These are phyloP conservation scores for Cyclotella baltica DNA, from an alignment of 108 stramenopile species.

Conservation along the genomic window DNA sequence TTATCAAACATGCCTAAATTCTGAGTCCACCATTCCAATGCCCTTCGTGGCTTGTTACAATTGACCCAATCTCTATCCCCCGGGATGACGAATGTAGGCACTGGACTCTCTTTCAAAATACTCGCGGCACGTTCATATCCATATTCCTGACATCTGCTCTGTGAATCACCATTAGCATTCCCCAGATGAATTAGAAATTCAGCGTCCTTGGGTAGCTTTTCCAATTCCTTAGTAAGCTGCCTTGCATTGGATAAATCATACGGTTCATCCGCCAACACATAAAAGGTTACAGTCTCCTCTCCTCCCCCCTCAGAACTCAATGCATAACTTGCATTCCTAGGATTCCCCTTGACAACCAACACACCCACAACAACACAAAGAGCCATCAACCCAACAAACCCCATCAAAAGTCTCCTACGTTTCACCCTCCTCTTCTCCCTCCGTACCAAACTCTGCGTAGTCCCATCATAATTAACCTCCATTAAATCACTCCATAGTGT, in stretches of 20 bases:
- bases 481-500: conserved; percentile 55
- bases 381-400: conserved; percentile 15
- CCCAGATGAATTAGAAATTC: conserved; percentile 84
- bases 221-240: conserved; percentile 57
- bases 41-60: conserved; percentile 44
- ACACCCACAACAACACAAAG: conserved; percentile 27
- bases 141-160: conserved; percentile 59
- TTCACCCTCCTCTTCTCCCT: conserved; percentile 34
- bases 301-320: background rate
- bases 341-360: conserved; percentile 39
- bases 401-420: conserved; percentile 34
- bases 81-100: conserved; percentile 74
- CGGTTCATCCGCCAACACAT: conserved; percentile 79
- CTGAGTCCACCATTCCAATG: conserved; percentile 63
- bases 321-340: background rate
- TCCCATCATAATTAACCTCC: conserved; percentile 53
- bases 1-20: conserved; percentile 63
- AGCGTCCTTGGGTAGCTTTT: conserved; percentile 62
- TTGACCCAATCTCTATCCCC: conserved; percentile 82
- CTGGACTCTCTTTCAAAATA: conserved; percentile 54
- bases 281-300: conserved; percentile 56
- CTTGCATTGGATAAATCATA: conserved; percentile 53
- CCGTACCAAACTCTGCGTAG: conserved; percentile 54
- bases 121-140: conserved; percentile 57
- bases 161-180: conserved; percentile 66